These are phyloP conservation scores for Purpureocillium lavendulum DNA, from an alignment of 2,329 filamentous ascomycete genomes.

Conservation along the genomic window DNA sequence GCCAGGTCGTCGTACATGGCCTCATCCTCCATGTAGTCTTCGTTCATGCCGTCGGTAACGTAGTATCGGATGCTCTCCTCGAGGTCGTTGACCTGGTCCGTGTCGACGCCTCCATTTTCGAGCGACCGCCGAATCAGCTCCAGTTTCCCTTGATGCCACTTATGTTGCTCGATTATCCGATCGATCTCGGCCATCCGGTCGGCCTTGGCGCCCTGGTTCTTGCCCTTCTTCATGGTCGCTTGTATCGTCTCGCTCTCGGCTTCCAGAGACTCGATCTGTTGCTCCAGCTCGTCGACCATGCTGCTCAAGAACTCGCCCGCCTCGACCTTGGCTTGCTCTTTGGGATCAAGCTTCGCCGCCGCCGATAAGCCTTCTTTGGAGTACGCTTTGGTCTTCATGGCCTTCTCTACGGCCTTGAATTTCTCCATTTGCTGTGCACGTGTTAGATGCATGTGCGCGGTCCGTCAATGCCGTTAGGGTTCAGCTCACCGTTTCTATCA, in stretches of 20 bases:
- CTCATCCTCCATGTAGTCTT: conserved; percentile 91
- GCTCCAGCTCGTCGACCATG: conserved; percentile 88
- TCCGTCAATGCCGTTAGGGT: conserved; percentile 3
- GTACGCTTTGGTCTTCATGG: conserved; percentile 99
- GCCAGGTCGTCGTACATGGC: conserved; percentile 91
- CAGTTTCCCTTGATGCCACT: conserved; percentile 90
- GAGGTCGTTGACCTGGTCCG: conserved; percentile 76
- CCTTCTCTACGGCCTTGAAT: conserved; percentile 99
- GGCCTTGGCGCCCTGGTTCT: conserved; percentile 73
- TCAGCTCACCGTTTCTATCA: conserved; percentile 91
- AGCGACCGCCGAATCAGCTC: conserved; percentile 84
- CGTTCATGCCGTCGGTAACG: conserved; percentile 78
- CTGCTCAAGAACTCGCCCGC: conserved; percentile 75
- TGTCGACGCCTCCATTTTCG: conserved; percentile 86
- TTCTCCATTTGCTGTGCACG: conserved; percentile 84
- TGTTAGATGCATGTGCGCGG: neutral
- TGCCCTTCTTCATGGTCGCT: conserved; percentile 88
- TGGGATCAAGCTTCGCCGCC: conserved; percentile 90
- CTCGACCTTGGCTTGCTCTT: conserved; percentile 90
- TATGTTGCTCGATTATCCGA: conserved; percentile 78
- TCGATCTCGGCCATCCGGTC: conserved; percentile 86
- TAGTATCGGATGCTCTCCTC: conserved; percentile 95
- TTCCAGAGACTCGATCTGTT: conserved; percentile 87
- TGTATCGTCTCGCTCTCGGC: conserved; percentile 83
- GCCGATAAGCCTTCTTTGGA: conserved; percentile 95